Evolutionary conservation across 2,329 filamentous ascomycete genomes (phyloP), one percentile per base, ranked within the genome.

Genomic region (Calonectria pseudoturangicola): DNA sequence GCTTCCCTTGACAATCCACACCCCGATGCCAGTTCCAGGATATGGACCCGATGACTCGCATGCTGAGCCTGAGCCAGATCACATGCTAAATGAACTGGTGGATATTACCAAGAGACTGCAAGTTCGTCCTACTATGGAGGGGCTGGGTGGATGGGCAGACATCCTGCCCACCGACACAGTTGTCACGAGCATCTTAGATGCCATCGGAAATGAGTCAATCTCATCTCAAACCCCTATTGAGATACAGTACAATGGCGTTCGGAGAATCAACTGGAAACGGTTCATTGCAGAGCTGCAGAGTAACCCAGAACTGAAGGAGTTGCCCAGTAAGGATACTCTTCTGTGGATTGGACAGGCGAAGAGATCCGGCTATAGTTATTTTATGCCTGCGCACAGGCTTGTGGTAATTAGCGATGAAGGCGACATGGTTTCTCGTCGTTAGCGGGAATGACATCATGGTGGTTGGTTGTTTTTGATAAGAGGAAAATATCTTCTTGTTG

Each of bases 91-190:
- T 48, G 45, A 48, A 25, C 45, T 48, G 9, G 45, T 48, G 21
- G 45, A 48, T 48, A 48, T 48, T 48, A 48, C 45, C 21, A 48
- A 48, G 45, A 21, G 21, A 4, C 45, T 48, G 25, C 45, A 48
- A 15, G 45, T 48, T 12, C 45, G 45, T 13, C 45, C 45, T 48
- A 48, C 45, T 7, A 48, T 48, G 45, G 45, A 48, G 9, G 45
- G 45, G 13, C 45, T 48, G n/a, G 45, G 45, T 48, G 45, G 45
- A 48, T 48, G 45, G 45, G 45, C 45, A 48, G 45, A 48, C 21
- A 48, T 48, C 45, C 12, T 48, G 3, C 45, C 45, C 1, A 48
- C 45, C 12, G 45, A 48, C 9, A 48, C 45, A 27, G 45, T 48
- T 6, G 45, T 48, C 21, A 48, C 25, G 9, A 6, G n/a, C 8